Base-by-base conservation (phyloP, 148 eudicot species). In the Beta vulgaris region DNA sequence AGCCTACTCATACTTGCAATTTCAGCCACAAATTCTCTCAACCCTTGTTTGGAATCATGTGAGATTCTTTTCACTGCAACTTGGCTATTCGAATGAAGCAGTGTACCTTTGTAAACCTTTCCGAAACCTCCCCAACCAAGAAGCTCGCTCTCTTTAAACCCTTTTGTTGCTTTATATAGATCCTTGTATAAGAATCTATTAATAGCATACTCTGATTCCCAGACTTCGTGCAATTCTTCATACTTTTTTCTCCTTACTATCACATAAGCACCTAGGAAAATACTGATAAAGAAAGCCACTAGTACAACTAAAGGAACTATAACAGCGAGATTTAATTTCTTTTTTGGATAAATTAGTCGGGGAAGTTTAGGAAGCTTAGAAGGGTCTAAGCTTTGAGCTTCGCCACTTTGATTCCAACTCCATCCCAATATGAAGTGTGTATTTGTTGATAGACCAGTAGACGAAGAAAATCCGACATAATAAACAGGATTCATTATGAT, bases 51-150 rank as follows among this genome's bases (percentile, higher is more conserved):
- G 13, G 91, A 86, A 28, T 86, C 79, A 21, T 77, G 81, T 0
- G 86, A 78, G 12, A 84, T 69, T 37, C 74, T 72, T 79, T 88
- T 85, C 14, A 86, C 86, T 0, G 91, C 89, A 12, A 88, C 67
- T 44, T 69, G 63, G 21, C 39, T 78, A 1, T 73, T 79, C 0
- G 81, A 46, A 6, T 54, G 73, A 4, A 86, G 85, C 18, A 89
- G 55, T 8, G 48, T 58, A 18, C 89, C 89, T 66, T 57, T 82
- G 58, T 86, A 88, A 1, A 86, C 89, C 64, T 61, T 69, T 32
- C 89, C 88, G 37, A 85, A 88, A 26, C 89, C 91, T 31, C 91
- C 91, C 23, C 36, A 58, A 2, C 90, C 90, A 4, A 85, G 75
- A 6, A 87, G 66, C 54, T 82, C 83, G 1, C 53, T 80, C 13